Evolutionary conservation across 257 asterid genomes (phyloP), one percentile per base, ranked within the genome.

Genomic region (Scutellaria minor): DNA sequence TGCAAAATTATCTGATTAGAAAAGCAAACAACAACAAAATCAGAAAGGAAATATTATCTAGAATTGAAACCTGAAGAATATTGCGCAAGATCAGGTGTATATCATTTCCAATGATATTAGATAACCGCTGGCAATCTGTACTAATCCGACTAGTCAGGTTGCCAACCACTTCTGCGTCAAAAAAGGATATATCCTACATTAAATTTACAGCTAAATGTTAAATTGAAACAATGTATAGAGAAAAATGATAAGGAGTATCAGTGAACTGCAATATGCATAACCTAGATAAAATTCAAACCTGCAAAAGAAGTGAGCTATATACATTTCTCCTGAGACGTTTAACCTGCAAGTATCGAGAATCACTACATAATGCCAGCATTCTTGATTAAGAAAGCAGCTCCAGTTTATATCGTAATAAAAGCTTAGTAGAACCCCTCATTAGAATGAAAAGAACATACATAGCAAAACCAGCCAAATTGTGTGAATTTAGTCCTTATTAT

Each of bases 111-210:
- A 83, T 56, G 27, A 72, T 73, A 41, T 11, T 67, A 46, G 87
- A 83, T 77, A 85, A 72, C 35, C 78, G 80, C 75, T 85, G 87
- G 69, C 90, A 85, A 77, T 79, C 90, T 76, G 87, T 13, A 59
- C 78, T 77, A 65, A 85, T 74, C 78, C 90, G 77, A 82, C 87
- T 85, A 48, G 87, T 85, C 66, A 85, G 75, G 75, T 83, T 80
- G 27, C 90, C 90, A 69, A 85, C 87, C 73, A 84, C 71, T 72
- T 78, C 86, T 63, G 77, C 54, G 77, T 83, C 84, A 77, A 83
- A 83, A 76, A 85, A 85, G 54, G 87, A 78, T 63, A 83, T 54
- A 64, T 85, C 90, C 90, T 85, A 68, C 90, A 83, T 64, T 71
- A 71, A 78, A 80, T 14, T 72, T 64, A 60, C 44, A 48, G 22